Evolutionary conservation across 2,329 filamentous ascomycete genomes (phyloP), one percentile per base, ranked within the genome.

Genomic region (Stemphylium beticola): DNA sequence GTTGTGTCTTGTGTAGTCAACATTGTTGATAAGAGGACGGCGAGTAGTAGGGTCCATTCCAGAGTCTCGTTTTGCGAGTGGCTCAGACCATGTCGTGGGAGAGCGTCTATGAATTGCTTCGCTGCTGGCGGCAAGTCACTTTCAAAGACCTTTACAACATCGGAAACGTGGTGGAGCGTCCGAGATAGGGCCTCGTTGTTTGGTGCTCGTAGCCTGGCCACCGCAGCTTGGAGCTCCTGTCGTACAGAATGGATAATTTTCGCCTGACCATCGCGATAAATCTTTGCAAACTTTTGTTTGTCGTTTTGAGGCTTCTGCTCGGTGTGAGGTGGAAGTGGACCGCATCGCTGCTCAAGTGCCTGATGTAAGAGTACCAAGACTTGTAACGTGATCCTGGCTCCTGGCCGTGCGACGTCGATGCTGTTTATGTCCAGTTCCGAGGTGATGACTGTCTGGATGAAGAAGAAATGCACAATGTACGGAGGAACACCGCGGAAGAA

Each of bases 231-330:
- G 9, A 73, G 66, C 47, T 73, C 66, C 6, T 24, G 12, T 4
- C 61, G 58, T 4, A 72, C 61, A 7, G 59, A 51, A 36, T 71
- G 60, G 17, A 74, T 61, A 45, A 73, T 66, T 2, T 51, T 62
- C 2, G 66, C 65, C 61, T 81, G 79, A 6, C 76, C 69, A 39
- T 75, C 68, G 17, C 79, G 74, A 58, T 81, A 81, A 6, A 77
- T 75, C 33, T 70, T 71, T 2, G 78, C 77, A 40, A 74, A 74
- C 22, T 58, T 64, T 62, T 80, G 78, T 49, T 73, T 77, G 2
- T 61, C 40, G 55, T 78, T 80, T 2, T 41, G 41, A 4, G 60
- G 60, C 3, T 42, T 11, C 2, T 31, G 32, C 2, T 49, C 9
- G 4, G 56, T 18, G 4, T 34, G 22, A 1, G 65, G 52, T 1